Percentiles rank a stretch among this genome's conserved stretches.
Conservation (phyloP, 2,329 filamentous ascomycete genomes). For the Neurospora crassa region DNA sequence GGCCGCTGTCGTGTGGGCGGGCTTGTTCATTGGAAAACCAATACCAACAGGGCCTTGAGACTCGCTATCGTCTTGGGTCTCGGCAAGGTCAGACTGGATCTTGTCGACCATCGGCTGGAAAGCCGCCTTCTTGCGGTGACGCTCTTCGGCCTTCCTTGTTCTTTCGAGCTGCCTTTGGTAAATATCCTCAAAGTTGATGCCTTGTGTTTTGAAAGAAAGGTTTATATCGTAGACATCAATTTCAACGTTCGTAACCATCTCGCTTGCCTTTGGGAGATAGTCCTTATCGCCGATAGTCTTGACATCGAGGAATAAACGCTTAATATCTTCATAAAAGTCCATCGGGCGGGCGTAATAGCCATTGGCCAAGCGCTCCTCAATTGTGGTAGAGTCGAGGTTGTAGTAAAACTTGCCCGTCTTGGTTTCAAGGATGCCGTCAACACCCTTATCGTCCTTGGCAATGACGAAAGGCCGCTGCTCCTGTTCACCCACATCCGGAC, state of each 20-base stretch:
- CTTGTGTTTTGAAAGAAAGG: slow-evolving; percentile 40
- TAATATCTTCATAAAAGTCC: slow-evolving; percentile 85
- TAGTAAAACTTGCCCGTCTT: slow-evolving; percentile 81
- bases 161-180: slow-evolving; percentile 65
- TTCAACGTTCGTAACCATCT: slow-evolving; percentile 86
- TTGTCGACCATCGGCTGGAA: slow-evolving; percentile 44
- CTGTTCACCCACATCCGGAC: slow-evolving; percentile 41
- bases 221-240: slow-evolving; percentile 73
- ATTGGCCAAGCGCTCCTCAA: slow-evolving; percentile 93
- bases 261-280: slow-evolving; percentile 75
- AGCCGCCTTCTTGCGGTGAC: slow-evolving; percentile 52
- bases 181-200: slow-evolving; percentile 71
- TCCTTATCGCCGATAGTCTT: slow-evolving; percentile 75
- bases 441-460: slow-evolving; percentile 68
- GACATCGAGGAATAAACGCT: slow-evolving; percentile 74
- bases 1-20: slow-evolving; percentile 37
- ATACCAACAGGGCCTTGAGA: slow-evolving; percentile 49
- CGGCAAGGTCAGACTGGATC: slow-evolving; percentile 40
- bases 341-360: slow-evolving; percentile 88
- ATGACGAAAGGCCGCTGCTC: slow-evolving; percentile 69
- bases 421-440: slow-evolving; percentile 65
- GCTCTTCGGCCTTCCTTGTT: slow-evolving; percentile 48
- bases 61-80: slow-evolving; percentile 39
- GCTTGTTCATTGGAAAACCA: slow-evolving; percentile 53
- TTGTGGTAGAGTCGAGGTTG: slow-evolving; percentile 85